Percentiles rank a stretch among this genome's conserved stretches.
Conservation (phyloP, 2,329 filamentous ascomycete genomes). For the Cladosporium sp. region DNA sequence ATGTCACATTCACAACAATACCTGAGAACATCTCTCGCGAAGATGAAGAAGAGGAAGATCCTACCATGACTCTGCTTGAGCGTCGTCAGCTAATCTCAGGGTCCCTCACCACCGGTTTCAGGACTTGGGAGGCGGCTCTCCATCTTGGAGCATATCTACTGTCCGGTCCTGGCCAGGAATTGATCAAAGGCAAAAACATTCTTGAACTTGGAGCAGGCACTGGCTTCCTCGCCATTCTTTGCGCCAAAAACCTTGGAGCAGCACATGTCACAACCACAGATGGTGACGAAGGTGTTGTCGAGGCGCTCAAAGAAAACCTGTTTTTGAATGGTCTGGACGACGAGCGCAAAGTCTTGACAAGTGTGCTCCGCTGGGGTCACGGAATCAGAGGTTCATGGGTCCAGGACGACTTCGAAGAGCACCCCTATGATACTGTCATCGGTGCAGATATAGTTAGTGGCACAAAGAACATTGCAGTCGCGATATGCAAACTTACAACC, state of each 20-base stretch:
- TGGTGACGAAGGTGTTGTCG: conserved; percentile 68
- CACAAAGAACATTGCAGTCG: neutral
- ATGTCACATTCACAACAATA: conserved; percentile 64
- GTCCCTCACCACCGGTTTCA: conserved; percentile 68
- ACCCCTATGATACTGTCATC: conserved; percentile 58
- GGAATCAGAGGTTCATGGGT: conserved; percentile 57
- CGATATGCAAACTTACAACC: conserved; percentile 4
- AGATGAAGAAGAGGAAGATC: conserved; percentile 22
- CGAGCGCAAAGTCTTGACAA: conserved; percentile 43
- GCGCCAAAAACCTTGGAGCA: conserved; percentile 62
- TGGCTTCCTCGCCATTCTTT: conserved; percentile 69
- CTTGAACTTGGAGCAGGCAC: conserved; percentile 75
- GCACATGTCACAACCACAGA: conserved; percentile 65
- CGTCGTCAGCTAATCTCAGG: conserved; percentile 65
- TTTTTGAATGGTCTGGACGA: conserved; percentile 63
- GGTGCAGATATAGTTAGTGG: conserved; percentile 65
- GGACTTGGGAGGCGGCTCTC: conserved; percentile 78
- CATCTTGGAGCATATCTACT: conserved; percentile 68
- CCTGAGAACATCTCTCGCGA: conserved; percentile 16
- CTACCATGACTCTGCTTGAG: conserved; percentile 61
- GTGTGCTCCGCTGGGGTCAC: conserved; percentile 62
- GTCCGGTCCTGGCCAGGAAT: conserved; percentile 39
- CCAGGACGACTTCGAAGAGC: conserved; percentile 44
- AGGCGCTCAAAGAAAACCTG: conserved; percentile 62
- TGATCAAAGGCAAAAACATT: conserved; percentile 54